A percentile compares a stretch with the other conserved stretches of the same genome.
phyloP scores from a whole-genome alignment of 805 yeast genomes.

The Suhomyces kilbournensis region DNA sequence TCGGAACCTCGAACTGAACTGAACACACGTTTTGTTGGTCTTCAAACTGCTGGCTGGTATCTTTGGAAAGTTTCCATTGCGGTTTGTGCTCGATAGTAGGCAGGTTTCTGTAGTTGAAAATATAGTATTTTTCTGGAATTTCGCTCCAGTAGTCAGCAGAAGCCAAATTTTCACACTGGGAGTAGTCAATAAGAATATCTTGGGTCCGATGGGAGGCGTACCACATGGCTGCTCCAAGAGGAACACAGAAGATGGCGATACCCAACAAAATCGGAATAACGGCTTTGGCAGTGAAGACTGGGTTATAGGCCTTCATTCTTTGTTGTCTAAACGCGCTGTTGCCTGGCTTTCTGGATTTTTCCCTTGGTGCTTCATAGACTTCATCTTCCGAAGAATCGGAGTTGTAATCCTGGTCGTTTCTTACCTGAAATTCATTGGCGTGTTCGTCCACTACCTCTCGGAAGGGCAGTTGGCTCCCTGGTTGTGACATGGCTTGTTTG shows the following conservation, averaged over 20 bases:
- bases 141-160: slow-evolving; percentile 29
- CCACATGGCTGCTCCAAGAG: slow-evolving; percentile 49
- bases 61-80: slow-evolving; percentile 37
- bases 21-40: slow-evolving; percentile 49
- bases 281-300: slow-evolving; percentile 41
- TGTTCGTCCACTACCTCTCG: neutral
- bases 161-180: slow-evolving; percentile 39
- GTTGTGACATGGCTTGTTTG: neutral
- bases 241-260: slow-evolving; percentile 40
- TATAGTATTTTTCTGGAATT: slow-evolving; percentile 37
- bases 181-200: slow-evolving; percentile 41
- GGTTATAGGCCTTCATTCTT: slow-evolving; percentile 48
- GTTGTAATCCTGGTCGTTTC: slow-evolving; percentile 23
- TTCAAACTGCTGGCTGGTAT: slow-evolving; percentile 43
- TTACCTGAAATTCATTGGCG: neutral
- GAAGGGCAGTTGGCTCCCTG: neutral
- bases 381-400: slow-evolving; percentile 42
- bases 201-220: slow-evolving; percentile 37
- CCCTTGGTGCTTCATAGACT: slow-evolving; percentile 27
- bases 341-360: slow-evolving; percentile 61
- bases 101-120: slow-evolving; percentile 31
- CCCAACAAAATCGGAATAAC: slow-evolving; percentile 39
- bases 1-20: slow-evolving; percentile 38
- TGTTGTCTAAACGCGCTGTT: slow-evolving; percentile 59
- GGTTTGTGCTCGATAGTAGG: slow-evolving; percentile 17